These are phyloP conservation scores for Aspergillus sp. DNA, from an alignment of 2,329 filamentous ascomycete species.

Conservation along the genomic window DNA sequence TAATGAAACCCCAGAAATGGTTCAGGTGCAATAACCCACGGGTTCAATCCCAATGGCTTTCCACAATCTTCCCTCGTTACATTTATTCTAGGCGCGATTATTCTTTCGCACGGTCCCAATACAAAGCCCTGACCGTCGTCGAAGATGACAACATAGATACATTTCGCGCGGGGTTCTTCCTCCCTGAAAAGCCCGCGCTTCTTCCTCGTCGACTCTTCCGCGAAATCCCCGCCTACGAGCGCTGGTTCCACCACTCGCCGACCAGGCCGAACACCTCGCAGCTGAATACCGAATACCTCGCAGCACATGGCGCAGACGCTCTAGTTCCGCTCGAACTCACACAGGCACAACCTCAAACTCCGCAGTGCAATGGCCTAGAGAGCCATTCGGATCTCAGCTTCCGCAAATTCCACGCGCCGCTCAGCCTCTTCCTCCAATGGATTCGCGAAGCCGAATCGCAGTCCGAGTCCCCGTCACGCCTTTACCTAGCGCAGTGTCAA, in stretches of 20 bases:
- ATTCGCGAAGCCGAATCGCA: conserved; percentile 29
- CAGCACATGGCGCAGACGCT: conserved; percentile 46
- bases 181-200: conserved; percentile 53
- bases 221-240: conserved; percentile 53
- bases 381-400: conserved; percentile 31
- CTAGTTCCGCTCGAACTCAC: conserved; percentile 63
- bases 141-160: conserved; percentile 36
- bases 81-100: not conserved
- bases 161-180: conserved; percentile 58
- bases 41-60: conserved; percentile 11
- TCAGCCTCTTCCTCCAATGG: conserved; percentile 65
- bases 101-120: conserved; percentile 12
- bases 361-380: not conserved
- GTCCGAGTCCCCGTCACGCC: conserved; percentile 31
- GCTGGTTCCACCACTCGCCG: conserved; percentile 59
- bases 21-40: conserved; percentile 12
- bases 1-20: conserved; percentile 32
- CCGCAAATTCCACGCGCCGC: conserved; percentile 48
- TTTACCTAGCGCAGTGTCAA: conserved; percentile 85
- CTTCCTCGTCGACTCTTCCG: conserved; percentile 47
- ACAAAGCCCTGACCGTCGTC: conserved; percentile 30
- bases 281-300: conserved; percentile 47
- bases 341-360: conserved; percentile 9
- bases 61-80: not conserved
- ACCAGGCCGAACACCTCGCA: conserved; percentile 26